phyloP scores from a whole-genome alignment of 225 moss, liverwort and hornwort species.

The Physcomitrium patens region DNA sequence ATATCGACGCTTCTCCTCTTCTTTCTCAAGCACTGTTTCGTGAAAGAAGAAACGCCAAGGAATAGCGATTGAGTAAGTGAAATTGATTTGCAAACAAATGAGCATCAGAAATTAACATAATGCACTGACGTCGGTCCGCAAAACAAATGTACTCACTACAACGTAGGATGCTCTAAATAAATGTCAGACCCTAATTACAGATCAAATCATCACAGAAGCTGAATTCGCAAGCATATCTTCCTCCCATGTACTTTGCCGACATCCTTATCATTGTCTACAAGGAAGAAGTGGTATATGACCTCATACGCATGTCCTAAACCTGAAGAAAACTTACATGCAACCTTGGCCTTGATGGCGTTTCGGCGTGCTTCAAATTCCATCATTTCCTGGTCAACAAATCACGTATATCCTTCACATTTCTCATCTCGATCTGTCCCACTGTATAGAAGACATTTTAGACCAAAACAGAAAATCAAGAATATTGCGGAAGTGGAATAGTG shows the following conservation, averaged over 20 bases:
- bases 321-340: constrained; percentile 46
- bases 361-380: constrained; percentile 58
- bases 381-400: constrained; percentile 64
- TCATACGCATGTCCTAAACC: neutral
- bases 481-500: neutral
- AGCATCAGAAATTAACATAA: constrained; percentile 17
- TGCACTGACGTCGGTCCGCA: neutral
- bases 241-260: neutral
- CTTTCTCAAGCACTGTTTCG: constrained; percentile 57
- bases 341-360: constrained; percentile 50
- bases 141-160: neutral
- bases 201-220: neutral
- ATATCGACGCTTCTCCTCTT: constrained; percentile 59
- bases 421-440: constrained; percentile 45
- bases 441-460: constrained; percentile 31
- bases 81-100: neutral
- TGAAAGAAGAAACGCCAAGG: constrained; percentile 10
- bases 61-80: neutral
- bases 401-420: constrained; percentile 53
- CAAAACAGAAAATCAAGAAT: constrained; percentile 9
- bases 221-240: neutral
- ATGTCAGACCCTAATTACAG: neutral
- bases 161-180: neutral
- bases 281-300: neutral
- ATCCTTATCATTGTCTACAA: neutral